Evolutionary conservation across 768 basidiomycete species (phyloP), one percentile per base, ranked within the genome.

Genomic region (Psilocybe sp.): DNA sequence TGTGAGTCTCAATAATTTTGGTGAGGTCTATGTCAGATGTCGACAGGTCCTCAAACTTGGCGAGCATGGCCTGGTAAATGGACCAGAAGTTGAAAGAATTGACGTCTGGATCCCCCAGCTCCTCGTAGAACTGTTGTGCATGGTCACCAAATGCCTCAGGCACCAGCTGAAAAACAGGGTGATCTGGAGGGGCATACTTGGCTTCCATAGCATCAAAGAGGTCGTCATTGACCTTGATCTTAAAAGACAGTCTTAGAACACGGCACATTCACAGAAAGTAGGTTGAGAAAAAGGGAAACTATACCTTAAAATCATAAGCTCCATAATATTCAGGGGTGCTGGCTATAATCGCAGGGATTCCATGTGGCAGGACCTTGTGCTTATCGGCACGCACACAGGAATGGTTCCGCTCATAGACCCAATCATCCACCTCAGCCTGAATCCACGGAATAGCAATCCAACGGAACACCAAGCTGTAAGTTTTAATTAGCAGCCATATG

Each of bases 301-400:
- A 14, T 40, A 70, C 71, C 63, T 66, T 67, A 55, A 72, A 73
- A 49, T 75, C 64, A 0, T 49, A n/a, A 1, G 52, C 37, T 6
- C 53, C 54, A 56, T 51, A 71, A 5, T 60, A 15, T 6, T 68
- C 57, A 0, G 73, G 68, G 2, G 62, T 47, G 0, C 52, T 23
- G 2, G 57, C 54, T 3, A 76, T 71, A 0, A 65, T 39, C 5
- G 50, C 53, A 0, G 74, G 75, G 18, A 67, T 55, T 0, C 70
- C 71, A 46, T 71, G 66, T 5, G 73, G 74, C 5, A 73, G 52
- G 7, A 67, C 38, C 40, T 73, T 75, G 34, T 70, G 52, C 23
- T 56, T 58, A 45, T 69, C 52, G 0, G 39, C 35, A 4, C 68
- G 58, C 1, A 52, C 55, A 9, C 40, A 34, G 0, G 59, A 65